Conservation (phyloP, 495 filamentous ascomycete species). For the Talaromyces liani region DNA sequence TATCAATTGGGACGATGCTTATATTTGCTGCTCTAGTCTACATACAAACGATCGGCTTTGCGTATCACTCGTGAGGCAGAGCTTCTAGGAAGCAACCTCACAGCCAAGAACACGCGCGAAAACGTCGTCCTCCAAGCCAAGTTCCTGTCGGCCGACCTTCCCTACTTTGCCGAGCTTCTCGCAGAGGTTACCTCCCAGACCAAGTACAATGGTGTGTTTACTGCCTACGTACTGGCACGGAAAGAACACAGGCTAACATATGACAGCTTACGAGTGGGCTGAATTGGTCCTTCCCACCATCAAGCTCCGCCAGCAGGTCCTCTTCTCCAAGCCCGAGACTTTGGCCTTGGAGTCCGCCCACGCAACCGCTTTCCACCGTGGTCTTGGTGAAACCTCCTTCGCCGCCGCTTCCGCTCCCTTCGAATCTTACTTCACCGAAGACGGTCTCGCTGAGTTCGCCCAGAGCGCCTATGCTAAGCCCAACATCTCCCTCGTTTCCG, state of each 20-base stretch:
- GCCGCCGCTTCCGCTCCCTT: constrained; percentile 61
- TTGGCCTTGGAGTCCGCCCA: constrained; percentile 82
- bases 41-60: constrained; percentile 73
- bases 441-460: constrained; percentile 64
- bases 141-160: constrained; percentile 90
- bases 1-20: neutral
- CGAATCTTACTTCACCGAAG: constrained; percentile 68
- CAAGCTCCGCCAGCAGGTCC: constrained; percentile 59
- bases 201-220: constrained; percentile 67
- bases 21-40: constrained; percentile 54
- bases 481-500: constrained; percentile 86
- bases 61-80: constrained; percentile 92
- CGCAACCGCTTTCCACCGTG: constrained; percentile 85
- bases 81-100: constrained; percentile 82
- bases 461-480: constrained; percentile 72
- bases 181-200: constrained; percentile 84
- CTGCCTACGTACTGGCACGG: constrained; percentile 5
- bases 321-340: constrained; percentile 56
- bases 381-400: constrained; percentile 70
- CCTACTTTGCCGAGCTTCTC: constrained; percentile 95
- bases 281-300: constrained; percentile 75
- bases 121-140: constrained; percentile 85
- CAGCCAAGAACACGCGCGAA: constrained; percentile 81
- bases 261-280: constrained; percentile 72
- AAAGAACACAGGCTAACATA: constrained; percentile 8